Evolutionary conservation across 345 rosid genomes (phyloP), one percentile per base, ranked within the genome.

Genomic region (Salix purpurea): DNA sequence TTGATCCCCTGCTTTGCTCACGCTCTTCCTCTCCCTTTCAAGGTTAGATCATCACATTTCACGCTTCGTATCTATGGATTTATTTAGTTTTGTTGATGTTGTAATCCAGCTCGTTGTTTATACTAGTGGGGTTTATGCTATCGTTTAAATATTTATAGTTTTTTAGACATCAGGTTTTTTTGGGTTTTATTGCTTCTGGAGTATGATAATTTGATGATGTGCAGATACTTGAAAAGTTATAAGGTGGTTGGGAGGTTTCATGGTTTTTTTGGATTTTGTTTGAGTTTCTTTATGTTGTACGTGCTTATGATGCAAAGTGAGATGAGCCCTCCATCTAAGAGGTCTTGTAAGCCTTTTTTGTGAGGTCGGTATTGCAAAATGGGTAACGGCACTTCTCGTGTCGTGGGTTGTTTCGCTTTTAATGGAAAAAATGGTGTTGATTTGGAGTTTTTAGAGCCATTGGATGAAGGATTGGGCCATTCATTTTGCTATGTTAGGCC

Each of bases 311-410:
- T 86, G 87, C 84, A 74, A 83, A 83, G 78, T 78, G 87, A 80
- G 76, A 77, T 84, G 73, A 85, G 74, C 81, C 88, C 85, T 83
- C 86, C 80, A 34, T 67, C 56, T 77, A 83, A 82, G 77, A 81
- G 84, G 87, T 72, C 77, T 81, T 78, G 82, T 84, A 66, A 23
- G 62, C 67, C 28, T 72, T 76, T 68, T 78, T 68, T 61, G 62
- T 76, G 84, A 83, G 86, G 81, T 83, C 79, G 77, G 36, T 78
- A 76, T 62, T 48, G 78, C 76, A 65, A 61, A 74, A 94, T 94
- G 98, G 98, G 98, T 60, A 94, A 91, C 89, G 89, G 94, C 79
- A 91, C 97, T 84, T 94, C 98, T 84, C 94, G 97, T 72, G 97
- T 94, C 71, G 91, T 91, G 72, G 98, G 98, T 52, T 94, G 98